phyloP scores from a whole-genome alignment of 2,329 filamentous ascomycete species.

The Paracorniculantispora psalliotae region DNA sequence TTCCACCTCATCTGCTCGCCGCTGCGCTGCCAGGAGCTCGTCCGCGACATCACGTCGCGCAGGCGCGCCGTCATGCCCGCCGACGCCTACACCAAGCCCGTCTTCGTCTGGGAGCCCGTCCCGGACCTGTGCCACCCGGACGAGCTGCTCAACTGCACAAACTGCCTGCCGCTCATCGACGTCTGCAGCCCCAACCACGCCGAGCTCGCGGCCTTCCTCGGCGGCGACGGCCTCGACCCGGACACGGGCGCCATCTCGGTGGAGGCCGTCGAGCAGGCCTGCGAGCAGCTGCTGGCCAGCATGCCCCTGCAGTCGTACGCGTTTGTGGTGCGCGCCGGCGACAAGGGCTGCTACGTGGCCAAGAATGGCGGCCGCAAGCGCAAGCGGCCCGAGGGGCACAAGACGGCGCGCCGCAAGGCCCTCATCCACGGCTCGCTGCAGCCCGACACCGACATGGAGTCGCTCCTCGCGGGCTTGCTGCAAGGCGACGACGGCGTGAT shows the following conservation, averaged over 20 bases:
- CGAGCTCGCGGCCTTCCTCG: slow-evolving; percentile 85
- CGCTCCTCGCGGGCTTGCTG: slow-evolving; percentile 54
- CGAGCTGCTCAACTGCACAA: slow-evolving; percentile 59
- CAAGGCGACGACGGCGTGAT: slow-evolving; percentile 49
- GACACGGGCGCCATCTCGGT: slow-evolving; percentile 50
- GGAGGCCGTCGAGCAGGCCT: slow-evolving; percentile 50
- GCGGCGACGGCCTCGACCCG: slow-evolving; percentile 49
- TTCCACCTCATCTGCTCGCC: slow-evolving; percentile 89
- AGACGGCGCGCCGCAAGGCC: slow-evolving; percentile 35
- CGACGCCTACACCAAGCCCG: slow-evolving; percentile 48
- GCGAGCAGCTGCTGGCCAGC: slow-evolving; percentile 57
- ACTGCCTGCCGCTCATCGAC: slow-evolving; percentile 56
- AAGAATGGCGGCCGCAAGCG: slow-evolving; percentile 51
- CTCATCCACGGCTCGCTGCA: slow-evolving; percentile 48
- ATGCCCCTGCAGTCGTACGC: slow-evolving; percentile 62
- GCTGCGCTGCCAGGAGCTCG: slow-evolving; percentile 68
- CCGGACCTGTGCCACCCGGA: slow-evolving; percentile 78
- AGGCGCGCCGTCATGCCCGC: slow-evolving; percentile 37
- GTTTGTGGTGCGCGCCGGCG: slow-evolving; percentile 66
- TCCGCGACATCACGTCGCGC: slow-evolving; percentile 62
- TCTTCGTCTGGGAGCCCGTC: slow-evolving; percentile 94
- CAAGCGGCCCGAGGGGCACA: slow-evolving; percentile 23
- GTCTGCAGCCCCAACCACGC: slow-evolving; percentile 76
- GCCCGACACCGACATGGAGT: slow-evolving; percentile 58
- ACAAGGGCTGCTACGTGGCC: slow-evolving; percentile 65